Evolutionary conservation across 352 stramenopile genomes (phyloP).

Genomic region (Peronospora tabacina): DNA sequence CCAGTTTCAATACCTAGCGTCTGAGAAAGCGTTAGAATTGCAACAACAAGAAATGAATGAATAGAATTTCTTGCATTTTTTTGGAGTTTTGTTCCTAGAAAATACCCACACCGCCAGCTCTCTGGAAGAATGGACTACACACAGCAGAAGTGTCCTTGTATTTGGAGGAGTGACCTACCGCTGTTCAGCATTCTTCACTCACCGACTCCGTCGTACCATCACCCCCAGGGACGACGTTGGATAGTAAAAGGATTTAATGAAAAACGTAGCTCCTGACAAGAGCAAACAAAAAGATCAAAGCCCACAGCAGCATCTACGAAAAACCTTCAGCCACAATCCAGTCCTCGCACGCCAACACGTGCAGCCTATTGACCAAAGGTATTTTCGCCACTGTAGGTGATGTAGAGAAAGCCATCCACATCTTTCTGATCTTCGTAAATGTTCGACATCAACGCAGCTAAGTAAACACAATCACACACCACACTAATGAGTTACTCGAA

Average conservation of each 20-base stretch:
- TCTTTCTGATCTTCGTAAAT: constrained; percentile 99
- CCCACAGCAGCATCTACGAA: constrained; percentile 19
- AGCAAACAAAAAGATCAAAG: constrained; percentile 2
- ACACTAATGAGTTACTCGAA: not conserved
- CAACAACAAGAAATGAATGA: constrained; percentile 18
- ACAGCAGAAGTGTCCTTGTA: constrained; percentile 28
- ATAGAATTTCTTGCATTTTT: constrained; percentile 37
- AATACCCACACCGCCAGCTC: constrained; percentile 33
- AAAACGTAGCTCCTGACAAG: constrained; percentile 6
- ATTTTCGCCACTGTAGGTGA: constrained; percentile 99
- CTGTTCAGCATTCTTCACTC: constrained; percentile 6
- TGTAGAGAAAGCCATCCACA: constrained; percentile 98
- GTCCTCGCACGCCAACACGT: constrained; percentile 8
- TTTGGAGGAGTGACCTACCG: constrained; percentile 2
- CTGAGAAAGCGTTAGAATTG: not conserved
- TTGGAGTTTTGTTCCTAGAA: constrained; percentile 24
- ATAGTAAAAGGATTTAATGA: not conserved
- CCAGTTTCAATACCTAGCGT: constrained; percentile 24
- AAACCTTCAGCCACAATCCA: constrained; percentile 36
- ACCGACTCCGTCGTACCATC: constrained; percentile 6
- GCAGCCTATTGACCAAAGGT: constrained; percentile 90
- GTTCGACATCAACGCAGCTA: constrained; percentile 96
- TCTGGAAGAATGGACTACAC: constrained; percentile 28
- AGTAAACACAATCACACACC: constrained; percentile 1
- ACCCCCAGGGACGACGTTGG: not conserved